phyloP scores from a whole-genome alignment of 1,284 basidiomycete genomes.

The Termitomyces sp. region DNA sequence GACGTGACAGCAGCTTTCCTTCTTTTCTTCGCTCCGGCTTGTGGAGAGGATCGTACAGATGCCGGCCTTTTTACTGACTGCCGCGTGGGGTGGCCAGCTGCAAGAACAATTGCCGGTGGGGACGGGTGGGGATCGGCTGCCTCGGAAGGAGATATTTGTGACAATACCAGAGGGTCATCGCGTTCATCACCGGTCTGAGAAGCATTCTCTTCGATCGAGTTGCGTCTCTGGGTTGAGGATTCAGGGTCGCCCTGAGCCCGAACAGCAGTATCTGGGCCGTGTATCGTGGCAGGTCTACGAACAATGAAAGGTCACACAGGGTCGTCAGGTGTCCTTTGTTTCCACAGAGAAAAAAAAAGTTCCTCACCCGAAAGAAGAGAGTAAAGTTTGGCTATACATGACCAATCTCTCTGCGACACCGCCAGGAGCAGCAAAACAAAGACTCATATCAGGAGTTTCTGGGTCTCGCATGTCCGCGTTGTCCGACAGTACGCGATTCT shows the following conservation, averaged over 20 bases:
- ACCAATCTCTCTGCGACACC: slow-evolving; percentile 28
- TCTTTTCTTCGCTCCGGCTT: slow-evolving; percentile 20
- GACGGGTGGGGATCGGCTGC: slow-evolving; percentile 12
- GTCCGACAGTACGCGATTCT: slow-evolving; percentile 4
- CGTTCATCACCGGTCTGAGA: slow-evolving; percentile 8
- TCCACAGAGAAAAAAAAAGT: slow-evolving; percentile 6
- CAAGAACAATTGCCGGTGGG: slow-evolving; percentile 15
- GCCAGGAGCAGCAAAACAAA: slow-evolving; percentile 19
- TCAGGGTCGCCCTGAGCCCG: slow-evolving; percentile 6
- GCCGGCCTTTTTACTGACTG: slow-evolving; percentile 34
- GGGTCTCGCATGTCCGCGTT: slow-evolving; percentile 12
- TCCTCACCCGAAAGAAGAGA: slow-evolving; percentile 26
- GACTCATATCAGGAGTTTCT: slow-evolving; percentile 21
- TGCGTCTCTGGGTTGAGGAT: background rate
- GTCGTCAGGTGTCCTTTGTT: slow-evolving; percentile 9
- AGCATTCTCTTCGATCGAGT: slow-evolving; percentile 1
- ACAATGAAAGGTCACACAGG: slow-evolving; percentile 6
- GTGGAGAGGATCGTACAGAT: slow-evolving; percentile 15
- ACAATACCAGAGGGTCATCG: slow-evolving; percentile 35
- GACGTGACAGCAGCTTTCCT: slow-evolving; percentile 5
- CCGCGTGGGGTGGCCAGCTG: slow-evolving; percentile 22
- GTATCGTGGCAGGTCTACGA: slow-evolving; percentile 1
- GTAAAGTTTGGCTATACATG: slow-evolving; percentile 27
- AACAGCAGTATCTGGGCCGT: slow-evolving; percentile 1
- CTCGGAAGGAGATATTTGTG: slow-evolving; percentile 48